These are phyloP conservation scores for Fistulinella cinereoalba DNA, from an alignment of 1,284 basidiomycete genomes.

Conservation along the genomic window DNA sequence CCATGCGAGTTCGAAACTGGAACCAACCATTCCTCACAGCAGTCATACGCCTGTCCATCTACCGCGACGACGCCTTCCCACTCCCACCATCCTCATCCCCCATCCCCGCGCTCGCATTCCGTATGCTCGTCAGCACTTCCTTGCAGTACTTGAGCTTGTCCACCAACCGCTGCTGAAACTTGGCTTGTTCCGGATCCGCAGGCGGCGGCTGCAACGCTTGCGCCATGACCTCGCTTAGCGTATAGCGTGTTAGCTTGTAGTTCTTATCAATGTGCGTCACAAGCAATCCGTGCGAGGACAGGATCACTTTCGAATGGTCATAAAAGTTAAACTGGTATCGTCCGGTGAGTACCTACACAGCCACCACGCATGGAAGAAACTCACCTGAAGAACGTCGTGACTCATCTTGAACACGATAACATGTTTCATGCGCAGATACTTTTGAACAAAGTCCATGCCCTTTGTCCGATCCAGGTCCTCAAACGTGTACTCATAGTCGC, in stretches of 20 bases:
- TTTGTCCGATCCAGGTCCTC: slow-evolving; percentile 64
- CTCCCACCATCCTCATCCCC: slow-evolving; percentile 11
- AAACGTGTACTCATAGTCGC: slow-evolving; percentile 79
- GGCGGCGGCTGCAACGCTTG: slow-evolving; percentile 43
- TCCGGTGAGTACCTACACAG: not conserved
- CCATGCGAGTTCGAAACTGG: not conserved
- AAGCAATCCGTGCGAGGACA: slow-evolving; percentile 76
- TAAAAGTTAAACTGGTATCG: slow-evolving; percentile 91
- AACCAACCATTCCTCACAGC: not conserved
- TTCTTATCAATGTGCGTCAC: slow-evolving; percentile 90
- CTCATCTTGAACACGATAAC: slow-evolving; percentile 96
- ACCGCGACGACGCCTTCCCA: not conserved
- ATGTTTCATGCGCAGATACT: slow-evolving; percentile 94
- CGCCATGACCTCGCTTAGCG: slow-evolving; percentile 72
- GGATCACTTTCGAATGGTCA: slow-evolving; percentile 93
- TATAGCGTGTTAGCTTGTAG: slow-evolving; percentile 75
- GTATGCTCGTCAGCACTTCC: slow-evolving; percentile 70
- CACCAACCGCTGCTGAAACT: slow-evolving; percentile 60
- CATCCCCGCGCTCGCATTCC: slow-evolving; percentile 35
- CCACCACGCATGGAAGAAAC: slow-evolving; percentile 16
- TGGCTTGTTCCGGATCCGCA: slow-evolving; percentile 51
- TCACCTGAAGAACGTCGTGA: slow-evolving; percentile 88
- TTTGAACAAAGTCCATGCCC: slow-evolving; percentile 94
- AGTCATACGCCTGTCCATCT: not conserved
- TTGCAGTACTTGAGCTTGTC: slow-evolving; percentile 82